Base-by-base conservation (phyloP, 2,329 filamentous ascomycete genomes). In the Colletotrichum sublineola region DNA sequence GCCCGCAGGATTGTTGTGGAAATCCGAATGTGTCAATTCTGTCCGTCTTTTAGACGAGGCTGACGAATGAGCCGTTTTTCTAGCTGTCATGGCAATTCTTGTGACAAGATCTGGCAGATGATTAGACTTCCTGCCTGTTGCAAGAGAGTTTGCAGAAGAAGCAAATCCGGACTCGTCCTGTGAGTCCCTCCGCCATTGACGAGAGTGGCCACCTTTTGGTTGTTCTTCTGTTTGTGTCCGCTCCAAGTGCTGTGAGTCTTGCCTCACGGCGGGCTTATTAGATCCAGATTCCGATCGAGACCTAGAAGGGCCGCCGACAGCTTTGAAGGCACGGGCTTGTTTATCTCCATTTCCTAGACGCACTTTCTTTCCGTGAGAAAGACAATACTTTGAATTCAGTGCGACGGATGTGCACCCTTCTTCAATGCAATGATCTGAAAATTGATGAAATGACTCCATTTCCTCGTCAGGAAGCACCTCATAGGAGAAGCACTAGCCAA, bases 51-150 rank as follows among this genome's bases (percentile, higher is more conserved):
- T 63, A 7, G 57, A 46, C 14, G 36, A 20, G 48, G 29, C 57
- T 29, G n/a, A 15, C 5, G 57, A 44, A 18, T 15, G 15, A 14
- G 62, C 65, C 11, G 70, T 48, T 38, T 73, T 70, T 38, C 61
- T 70, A 24, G 66, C 61, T 55, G 70, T 56, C 33, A 61, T 44
- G 31, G 38, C 60, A 31, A 55, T 48, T 52, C 60, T 70, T 36
- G 55, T 48, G 24, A 48, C 53, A 40, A 73, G 60, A 12, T 70
- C 70, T 50, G 70, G 33, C 38, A 66, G 61, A 3, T 61, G 31
- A 53, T 64, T 61, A 5, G 60, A 61, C 46, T 50, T 72, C 31
- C 60, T 63, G 31, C 56, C 55, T 5, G 52, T 60, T 36, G 48
- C 42, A 24, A 48, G 40, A 33, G 55, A 48, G 44, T 40, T 8